Base-by-base conservation (phyloP, 495 filamentous ascomycete species). In the Xylaria scruposa region DNA sequence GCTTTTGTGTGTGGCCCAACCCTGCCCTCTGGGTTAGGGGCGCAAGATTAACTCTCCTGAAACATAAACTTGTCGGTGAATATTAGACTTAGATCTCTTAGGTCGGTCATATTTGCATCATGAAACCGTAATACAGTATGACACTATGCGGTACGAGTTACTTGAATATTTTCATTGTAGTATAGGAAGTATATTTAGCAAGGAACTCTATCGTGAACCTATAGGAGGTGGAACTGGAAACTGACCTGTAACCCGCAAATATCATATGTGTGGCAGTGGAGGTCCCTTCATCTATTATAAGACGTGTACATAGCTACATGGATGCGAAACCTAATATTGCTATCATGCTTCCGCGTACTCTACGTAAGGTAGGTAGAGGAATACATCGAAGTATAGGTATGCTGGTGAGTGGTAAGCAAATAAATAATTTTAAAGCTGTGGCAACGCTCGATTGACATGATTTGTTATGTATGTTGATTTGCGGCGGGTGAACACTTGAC, bases 61-160 rank as follows among this genome's bases (percentile, higher is more conserved):
- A 53, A 21, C 53, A 7, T 67, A n/a, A 54, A 65, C 44, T 3
- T 46, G 24, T 33, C 13, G 54, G 49, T 56, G 49, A 68, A 38
- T 15, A 46, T 68, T 7, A 15, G 51, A 31, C 65, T 24, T 15
- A 42, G 36, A 24, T 21, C 40, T 17, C 21, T 10, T 17, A 44
- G 67, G 60, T 68, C 67, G 51, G 59, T 44, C 67, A 31, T 59
- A 47, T 8, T 26, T 46, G 19, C 24, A 26, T 47, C 40, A 68
- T 68, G 53, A 53, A 47, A 47, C 53, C 53, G 26, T 33, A 42
- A 10, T 33, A 60, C 53, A 40, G 24, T 24, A 42, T 33, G 47
- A 8, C 33, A 42, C 12, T 56, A 58, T 24, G 21, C 17, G 51
- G 21, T 60, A 46, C 40, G 29, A 36, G 36, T 47, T 26, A 12